Conservation (phyloP, 31 red algal species). For the Porphyra umbilicalis region DNA sequence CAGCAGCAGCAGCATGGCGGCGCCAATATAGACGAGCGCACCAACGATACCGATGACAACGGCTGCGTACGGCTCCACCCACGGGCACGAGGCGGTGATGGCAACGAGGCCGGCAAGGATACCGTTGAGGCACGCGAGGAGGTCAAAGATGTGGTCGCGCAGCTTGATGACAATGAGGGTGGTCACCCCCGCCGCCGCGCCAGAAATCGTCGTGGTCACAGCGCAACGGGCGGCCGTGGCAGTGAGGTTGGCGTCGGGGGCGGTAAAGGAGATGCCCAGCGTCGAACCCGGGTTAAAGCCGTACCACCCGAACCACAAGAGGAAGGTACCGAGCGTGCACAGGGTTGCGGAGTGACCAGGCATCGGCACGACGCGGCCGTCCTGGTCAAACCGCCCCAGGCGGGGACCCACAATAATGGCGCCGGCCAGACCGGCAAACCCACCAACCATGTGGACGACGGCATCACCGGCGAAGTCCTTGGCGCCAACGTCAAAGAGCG, state of each 20-base stretch:
- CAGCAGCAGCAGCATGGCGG: slow-evolving; percentile 40
- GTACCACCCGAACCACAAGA: slow-evolving; percentile 99
- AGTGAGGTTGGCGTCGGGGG: slow-evolving; percentile 4
- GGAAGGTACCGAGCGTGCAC: slow-evolving; percentile 72
- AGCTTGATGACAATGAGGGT: slow-evolving; percentile 65
- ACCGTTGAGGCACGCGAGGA: slow-evolving; percentile 71
- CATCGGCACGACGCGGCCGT: slow-evolving; percentile 85
- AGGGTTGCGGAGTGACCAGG: slow-evolving; percentile 79
- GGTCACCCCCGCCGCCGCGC: slow-evolving; percentile 51
- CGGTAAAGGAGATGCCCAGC: slow-evolving; percentile 20
- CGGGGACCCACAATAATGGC: slow-evolving; percentile 91
- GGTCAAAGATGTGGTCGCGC: slow-evolving; percentile 70
- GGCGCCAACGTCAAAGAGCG: slow-evolving; percentile 33
- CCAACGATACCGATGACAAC: slow-evolving; percentile 73
- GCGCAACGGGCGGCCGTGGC: slow-evolving; percentile 40
- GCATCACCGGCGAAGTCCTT: slow-evolving; percentile 92
- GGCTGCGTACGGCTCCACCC: slow-evolving; percentile 65
- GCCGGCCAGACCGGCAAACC: slow-evolving; percentile 62
- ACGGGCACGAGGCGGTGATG: slow-evolving; percentile 81
- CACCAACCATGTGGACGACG: slow-evolving; percentile 95
- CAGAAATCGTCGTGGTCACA: slow-evolving; percentile 72
- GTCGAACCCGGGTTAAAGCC: slow-evolving; percentile 99
- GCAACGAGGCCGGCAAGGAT: slow-evolving; percentile 91
- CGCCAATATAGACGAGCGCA: slow-evolving; percentile 51
- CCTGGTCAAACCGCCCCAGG: slow-evolving; percentile 77